Evolutionary conservation across 345 rosid genomes (phyloP).

Genomic region (Litchi chinensis): DNA sequence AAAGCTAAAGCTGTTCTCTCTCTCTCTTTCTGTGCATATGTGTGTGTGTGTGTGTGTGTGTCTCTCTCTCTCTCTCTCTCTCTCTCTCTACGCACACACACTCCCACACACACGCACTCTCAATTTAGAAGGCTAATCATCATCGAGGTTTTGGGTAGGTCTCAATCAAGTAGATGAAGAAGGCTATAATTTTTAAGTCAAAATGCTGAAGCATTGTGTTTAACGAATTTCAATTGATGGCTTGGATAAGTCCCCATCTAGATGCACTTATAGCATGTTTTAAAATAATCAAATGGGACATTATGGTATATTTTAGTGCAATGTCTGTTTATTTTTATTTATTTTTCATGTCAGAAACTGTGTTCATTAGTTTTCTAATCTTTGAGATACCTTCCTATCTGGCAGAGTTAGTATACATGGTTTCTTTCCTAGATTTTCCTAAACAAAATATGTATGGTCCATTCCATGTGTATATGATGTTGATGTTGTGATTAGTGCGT

Average conservation of each 20-base stretch:
- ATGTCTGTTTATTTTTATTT: background rate
- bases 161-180: background rate
- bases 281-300: slow-evolving; percentile 8
- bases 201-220: background rate
- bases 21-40: background rate
- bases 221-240: background rate
- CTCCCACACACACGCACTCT: too few relatives aligned
- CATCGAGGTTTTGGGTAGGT: background rate
- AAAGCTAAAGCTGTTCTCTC: background rate
- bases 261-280: background rate
- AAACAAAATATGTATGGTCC: background rate
- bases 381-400: background rate
- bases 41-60: too few relatives aligned
- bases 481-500: background rate
- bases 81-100: too few relatives aligned
- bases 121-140: background rate
- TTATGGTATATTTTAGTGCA: background rate
- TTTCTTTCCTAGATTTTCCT: background rate
- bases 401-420: background rate
- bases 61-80: too few relatives aligned
- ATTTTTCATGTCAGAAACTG: background rate
- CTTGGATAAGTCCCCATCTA: background rate
- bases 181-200: background rate
- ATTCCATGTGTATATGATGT: background rate
- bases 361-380: background rate